Conservation (phyloP, 2,329 filamentous ascomycete genomes). For the Cercospora sp. region DNA sequence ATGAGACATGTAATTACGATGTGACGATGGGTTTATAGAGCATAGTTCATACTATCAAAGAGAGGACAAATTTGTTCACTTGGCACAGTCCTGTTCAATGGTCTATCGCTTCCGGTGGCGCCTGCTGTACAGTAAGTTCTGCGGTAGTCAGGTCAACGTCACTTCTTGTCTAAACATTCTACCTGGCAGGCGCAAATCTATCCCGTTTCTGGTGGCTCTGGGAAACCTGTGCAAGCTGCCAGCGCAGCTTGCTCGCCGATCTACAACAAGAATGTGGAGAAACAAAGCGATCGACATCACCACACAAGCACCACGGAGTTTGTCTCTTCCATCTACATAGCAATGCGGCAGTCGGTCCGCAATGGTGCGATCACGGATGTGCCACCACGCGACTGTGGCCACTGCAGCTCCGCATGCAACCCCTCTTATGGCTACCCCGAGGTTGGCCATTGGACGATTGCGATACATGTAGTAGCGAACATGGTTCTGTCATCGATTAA, state of each 20-base stretch:
- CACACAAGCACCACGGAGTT: background rate
- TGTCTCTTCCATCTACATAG: background rate
- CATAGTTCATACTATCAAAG: background rate
- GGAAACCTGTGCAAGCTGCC: background rate
- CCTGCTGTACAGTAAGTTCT: background rate
- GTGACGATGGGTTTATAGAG: background rate
- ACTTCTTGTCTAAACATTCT: background rate
- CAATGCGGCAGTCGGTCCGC: background rate
- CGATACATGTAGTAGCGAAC: background rate
- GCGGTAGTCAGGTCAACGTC: background rate
- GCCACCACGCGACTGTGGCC: background rate
- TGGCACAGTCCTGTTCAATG: background rate
- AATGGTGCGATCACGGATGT: background rate
- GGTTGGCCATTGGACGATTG: background rate
- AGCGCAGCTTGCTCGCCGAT: background rate
- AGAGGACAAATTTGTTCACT: background rate
- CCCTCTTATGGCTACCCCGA: slow-evolving; percentile 10
- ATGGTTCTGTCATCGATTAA: background rate
- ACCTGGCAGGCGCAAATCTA: background rate
- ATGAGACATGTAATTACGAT: background rate
- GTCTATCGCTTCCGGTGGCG: background rate
- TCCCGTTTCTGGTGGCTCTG: background rate
- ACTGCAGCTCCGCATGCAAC: slow-evolving; percentile 7
- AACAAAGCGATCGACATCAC: background rate
- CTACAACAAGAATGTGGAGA: background rate